A percentile compares a stretch with the other conserved stretches of the same genome.
Conservation (phyloP, 202 grass and related monocot species). For the Setaria italica region DNA sequence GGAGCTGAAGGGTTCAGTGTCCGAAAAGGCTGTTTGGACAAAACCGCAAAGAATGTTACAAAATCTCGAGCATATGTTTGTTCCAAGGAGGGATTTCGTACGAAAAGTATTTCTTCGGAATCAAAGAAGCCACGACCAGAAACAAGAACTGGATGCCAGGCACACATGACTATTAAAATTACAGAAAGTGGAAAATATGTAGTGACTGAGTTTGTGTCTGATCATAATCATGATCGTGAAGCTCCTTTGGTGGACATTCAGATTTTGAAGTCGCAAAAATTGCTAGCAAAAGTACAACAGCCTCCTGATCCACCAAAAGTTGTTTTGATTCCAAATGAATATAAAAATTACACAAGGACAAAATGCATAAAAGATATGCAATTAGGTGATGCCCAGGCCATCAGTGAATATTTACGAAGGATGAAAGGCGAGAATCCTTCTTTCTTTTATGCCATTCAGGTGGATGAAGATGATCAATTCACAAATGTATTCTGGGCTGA, state of each 20-base stretch:
- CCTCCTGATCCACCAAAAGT: conserved; percentile 61
- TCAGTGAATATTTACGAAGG: conserved; percentile 85
- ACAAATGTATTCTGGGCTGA: conserved; percentile 89
- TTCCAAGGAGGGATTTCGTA: conserved; percentile 82
- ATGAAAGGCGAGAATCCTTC: conserved; percentile 81
- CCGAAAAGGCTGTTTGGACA: conserved; percentile 86
- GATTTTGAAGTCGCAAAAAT: conserved; percentile 74
- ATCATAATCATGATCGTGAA: conserved; percentile 89
- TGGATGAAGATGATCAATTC: conserved; percentile 84
- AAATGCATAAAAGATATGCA: conserved; percentile 59
- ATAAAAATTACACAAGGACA: conserved; percentile 81
- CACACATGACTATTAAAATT: conserved; percentile 86
- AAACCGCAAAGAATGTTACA: conserved; percentile 63
- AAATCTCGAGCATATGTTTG: conserved; percentile 79
- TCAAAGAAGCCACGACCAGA: conserved; percentile 72
- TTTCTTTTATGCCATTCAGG: conserved; percentile 91
- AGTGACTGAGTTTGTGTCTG: conserved; percentile 72
- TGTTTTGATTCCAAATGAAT: conserved; percentile 75
- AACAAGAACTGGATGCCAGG: conserved; percentile 79
- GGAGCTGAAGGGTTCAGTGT: conserved; percentile 71
- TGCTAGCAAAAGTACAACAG: conserved; percentile 72
- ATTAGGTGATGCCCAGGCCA: conserved; percentile 60
- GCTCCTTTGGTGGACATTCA: conserved; percentile 78
- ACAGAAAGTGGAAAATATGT: conserved; percentile 73
- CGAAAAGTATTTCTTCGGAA: conserved; percentile 59